These are phyloP conservation scores for Chenopodium berlandieri DNA, from an alignment of 148 eudicot genomes.

Conservation along the genomic window DNA sequence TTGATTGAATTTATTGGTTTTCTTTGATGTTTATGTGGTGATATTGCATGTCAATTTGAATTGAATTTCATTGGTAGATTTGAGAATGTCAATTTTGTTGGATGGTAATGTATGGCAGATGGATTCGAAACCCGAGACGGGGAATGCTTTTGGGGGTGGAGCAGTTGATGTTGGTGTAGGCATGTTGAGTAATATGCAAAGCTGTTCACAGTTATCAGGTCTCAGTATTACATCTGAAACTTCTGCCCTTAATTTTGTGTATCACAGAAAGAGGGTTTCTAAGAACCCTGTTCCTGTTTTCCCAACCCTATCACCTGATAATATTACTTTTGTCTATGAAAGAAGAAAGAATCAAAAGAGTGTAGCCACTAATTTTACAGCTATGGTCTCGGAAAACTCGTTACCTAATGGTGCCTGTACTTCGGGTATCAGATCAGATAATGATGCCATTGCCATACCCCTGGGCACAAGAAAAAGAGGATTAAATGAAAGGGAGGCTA, in stretches of 20 bases:
- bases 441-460: slow-evolving; percentile 29
- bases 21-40: not conserved
- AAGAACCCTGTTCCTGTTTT: slow-evolving; percentile 33
- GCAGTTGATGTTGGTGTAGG: slow-evolving; percentile 14
- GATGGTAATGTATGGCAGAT: slow-evolving; percentile 35
- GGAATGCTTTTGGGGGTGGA: not conserved
- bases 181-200: slow-evolving; percentile 35
- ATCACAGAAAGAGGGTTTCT: slow-evolving; percentile 51
- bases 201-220: slow-evolving; percentile 49
- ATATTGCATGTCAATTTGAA: not conserved
- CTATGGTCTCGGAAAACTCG: slow-evolving; percentile 24
- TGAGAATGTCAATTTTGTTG: not conserved
- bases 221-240: slow-evolving; percentile 39
- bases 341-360: slow-evolving; percentile 38
- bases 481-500: slow-evolving; percentile 32
- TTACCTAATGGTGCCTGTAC: slow-evolving; percentile 37
- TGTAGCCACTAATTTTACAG: slow-evolving; percentile 17
- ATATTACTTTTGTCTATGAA: slow-evolving; percentile 36
- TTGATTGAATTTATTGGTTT: too few relatives aligned
- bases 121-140: slow-evolving; percentile 31
- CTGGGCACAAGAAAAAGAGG: slow-evolving; percentile 26
- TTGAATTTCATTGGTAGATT: not conserved
- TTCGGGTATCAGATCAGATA: slow-evolving; percentile 45
- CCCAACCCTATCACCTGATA: slow-evolving; percentile 21
- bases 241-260: slow-evolving; percentile 50